Evolutionary conservation across 352 stramenopile genomes (phyloP), one percentile per base, ranked within the genome.

Genomic region (Pythium rhizo-oryzae): DNA sequence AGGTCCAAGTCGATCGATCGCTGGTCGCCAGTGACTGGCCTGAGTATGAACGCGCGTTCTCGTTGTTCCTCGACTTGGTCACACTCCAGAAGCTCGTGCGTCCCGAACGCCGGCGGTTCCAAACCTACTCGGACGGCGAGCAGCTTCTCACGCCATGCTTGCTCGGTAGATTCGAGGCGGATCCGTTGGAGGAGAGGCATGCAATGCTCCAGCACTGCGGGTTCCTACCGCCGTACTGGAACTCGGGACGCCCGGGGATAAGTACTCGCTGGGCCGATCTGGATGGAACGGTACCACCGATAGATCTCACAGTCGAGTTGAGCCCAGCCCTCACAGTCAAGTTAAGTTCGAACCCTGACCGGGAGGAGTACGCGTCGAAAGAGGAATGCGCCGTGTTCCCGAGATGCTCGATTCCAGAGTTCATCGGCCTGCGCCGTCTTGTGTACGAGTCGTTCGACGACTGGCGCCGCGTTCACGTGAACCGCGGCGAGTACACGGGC

Each of bases 391-490:
- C 4, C 28, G 6, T 54, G 13, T 63, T 63, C 16, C 57, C 57
- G 1, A n/a, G 19, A 6, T 60, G 19, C 33, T n/a, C 19, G 16
- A 47, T 25, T 0, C 18, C n/a, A n/a, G 47, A 65, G 18, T 56
- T 57, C 19, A 11, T 57, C 2, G 18, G 18, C 3, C 44, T 57
- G 30, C 44, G 46, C n/a, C 25, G 44, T 15, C 28, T 66, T 13
- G 59, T 44, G n/a, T 58, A 66, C 59, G 49, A 66, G n/a, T 49
- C 19, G 24, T 59, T 46, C n/a, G n/a, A 25, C 1, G 61, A 67
- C 28, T 67, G 61, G 61, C 50, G 61, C 37, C 51, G 50, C 37
- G 24, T 67, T 7, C 61, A 67, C 24, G 25, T 37, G 16, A 47
- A 54, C 25, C 2, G 18, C 0, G 23, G 52, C 4, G 61, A 67